Base-by-base conservation (phyloP, 495 filamentous ascomycete genomes). In the Daldinia childiae region DNA sequence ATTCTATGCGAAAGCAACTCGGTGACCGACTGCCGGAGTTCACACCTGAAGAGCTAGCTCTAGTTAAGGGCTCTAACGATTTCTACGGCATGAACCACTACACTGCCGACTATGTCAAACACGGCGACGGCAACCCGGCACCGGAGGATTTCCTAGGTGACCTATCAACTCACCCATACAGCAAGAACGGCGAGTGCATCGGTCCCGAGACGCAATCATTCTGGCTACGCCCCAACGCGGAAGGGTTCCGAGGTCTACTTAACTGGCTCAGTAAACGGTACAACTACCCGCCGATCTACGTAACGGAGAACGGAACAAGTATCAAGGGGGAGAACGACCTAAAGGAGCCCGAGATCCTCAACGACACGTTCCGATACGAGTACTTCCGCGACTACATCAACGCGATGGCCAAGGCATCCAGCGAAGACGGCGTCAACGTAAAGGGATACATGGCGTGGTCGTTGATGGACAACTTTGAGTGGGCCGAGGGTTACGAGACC, bases 1-100 rank as follows among this genome's bases (percentile, higher is more conserved):
- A 89, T 68, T 90, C 88, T 62, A 92, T 93, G 89, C 83, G 85
- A 62, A 89, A 89, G 78, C 90, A 92, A 78, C 86, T 93, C 9
- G 90, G 91, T 39, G 80, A 89, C 74, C 86, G 90, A 6, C 83
- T 94, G 56, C 91, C 90, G 14, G 81, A 82, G 17, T 92, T 88
- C 79, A 89, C 88, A 0, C 66, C 82, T 24, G 88, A 92, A 69
- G 91, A 93, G 70, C 75, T 85, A 7, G 87, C 87, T 3, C 83
- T 93, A 7, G 87, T 93, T 48, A 84, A 90, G 58, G 91, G 90
- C 43, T 91, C 88, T 77, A 93, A 92, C 76, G 90, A 93, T 80
- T 93, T 93, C 78, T 92, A 93, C 79, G 90, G 91, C 69, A 92
- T 93, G 90, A 93, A 93, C 83, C 90, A 92, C 82, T 93, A 93